A percentile compares a stretch with the other conserved stretches of the same genome.
phyloP scores from a whole-genome alignment of 208 protist species.

The Tritrichomonas musculus region DNA sequence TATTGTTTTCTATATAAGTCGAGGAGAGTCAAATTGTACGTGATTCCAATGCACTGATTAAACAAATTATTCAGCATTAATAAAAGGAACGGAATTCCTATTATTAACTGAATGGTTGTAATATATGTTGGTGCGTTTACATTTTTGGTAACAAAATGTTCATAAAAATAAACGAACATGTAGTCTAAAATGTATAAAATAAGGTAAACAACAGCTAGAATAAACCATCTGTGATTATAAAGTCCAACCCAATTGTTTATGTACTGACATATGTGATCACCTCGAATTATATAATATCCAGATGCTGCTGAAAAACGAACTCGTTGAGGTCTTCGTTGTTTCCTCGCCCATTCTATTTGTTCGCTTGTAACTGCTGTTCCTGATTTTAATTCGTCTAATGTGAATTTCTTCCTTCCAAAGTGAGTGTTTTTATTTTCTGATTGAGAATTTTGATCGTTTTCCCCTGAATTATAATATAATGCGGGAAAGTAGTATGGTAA shows the following conservation, averaged over 20 bases:
- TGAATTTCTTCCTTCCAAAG: not conserved
- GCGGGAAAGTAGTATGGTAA: too few relatives aligned
- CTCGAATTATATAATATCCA: not conserved
- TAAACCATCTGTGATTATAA: not conserved
- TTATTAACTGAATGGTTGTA: not conserved
- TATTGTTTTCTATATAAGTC: not conserved
- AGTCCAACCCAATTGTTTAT: not conserved
- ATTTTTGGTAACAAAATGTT: not conserved
- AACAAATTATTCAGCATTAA: not conserved
- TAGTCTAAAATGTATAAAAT: not conserved
- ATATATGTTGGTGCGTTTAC: not conserved
- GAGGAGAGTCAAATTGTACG: not conserved
- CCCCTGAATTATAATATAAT: too few relatives aligned
- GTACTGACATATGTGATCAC: not conserved
- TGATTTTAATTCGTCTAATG: not conserved
- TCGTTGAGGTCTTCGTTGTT: not conserved
- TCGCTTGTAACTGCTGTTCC: not conserved
- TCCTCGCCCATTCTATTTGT: not conserved
- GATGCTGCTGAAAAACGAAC: not conserved
- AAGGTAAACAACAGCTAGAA: not conserved
- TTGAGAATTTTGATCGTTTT: too few relatives aligned
- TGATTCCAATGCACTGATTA: not conserved
- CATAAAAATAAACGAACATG: not conserved
- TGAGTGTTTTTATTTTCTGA: too few relatives aligned
- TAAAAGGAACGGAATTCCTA: not conserved